phyloP scores from a whole-genome alignment of 1,284 basidiomycete species.

The Filobasidium uniguttulatum region DNA sequence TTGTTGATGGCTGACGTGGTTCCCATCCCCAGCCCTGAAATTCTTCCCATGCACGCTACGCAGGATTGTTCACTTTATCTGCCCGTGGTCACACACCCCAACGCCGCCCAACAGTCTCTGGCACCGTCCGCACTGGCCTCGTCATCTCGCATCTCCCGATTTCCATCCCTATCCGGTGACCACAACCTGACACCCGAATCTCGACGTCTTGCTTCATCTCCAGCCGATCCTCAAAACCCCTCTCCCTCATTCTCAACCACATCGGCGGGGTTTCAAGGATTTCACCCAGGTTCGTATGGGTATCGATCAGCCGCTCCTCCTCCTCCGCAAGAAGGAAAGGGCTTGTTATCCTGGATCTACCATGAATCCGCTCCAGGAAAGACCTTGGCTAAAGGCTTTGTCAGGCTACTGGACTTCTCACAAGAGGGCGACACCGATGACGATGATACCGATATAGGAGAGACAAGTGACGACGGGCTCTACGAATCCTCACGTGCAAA shows the following conservation, averaged over 20 bases:
- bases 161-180: background rate
- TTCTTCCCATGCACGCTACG: constrained; percentile 5
- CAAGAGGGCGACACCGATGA: background rate
- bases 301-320: background rate
- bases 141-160: background rate
- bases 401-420: background rate
- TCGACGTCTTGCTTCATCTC: background rate
- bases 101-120: background rate
- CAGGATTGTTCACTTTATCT: constrained; percentile 13
- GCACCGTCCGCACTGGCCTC: background rate
- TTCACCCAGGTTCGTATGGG: too few species aligned
- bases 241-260: background rate
- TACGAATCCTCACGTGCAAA: too few species aligned
- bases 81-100: constrained; percentile 1
- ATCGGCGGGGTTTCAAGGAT: too few species aligned
- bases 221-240: background rate
- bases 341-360: constrained; percentile 10
- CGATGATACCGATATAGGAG: background rate
- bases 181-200: background rate
- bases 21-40: constrained; percentile 6
- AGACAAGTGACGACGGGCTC: background rate
- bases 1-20: background rate
- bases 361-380: constrained; percentile 11
- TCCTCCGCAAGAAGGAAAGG: constrained; percentile 13
- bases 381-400: constrained; percentile 10